Conservation (phyloP, 345 rosid genomes). For the Cardamine resedifolia region DNA sequence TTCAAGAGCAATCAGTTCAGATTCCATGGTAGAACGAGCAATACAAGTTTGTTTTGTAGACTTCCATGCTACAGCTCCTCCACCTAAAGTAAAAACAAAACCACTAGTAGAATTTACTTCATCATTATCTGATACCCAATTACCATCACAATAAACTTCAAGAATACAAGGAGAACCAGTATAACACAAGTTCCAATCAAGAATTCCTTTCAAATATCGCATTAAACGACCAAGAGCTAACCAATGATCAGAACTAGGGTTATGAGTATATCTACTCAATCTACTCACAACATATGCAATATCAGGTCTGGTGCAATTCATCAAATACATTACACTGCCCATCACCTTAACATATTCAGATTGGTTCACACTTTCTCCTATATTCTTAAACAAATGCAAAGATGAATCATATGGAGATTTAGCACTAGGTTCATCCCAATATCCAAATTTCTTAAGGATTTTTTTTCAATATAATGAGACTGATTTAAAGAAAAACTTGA, state of each 20-base stretch:
- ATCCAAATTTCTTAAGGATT: neutral
- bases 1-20: neutral
- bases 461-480: neutral
- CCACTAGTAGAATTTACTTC: neutral
- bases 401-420: neutral
- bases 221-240: neutral
- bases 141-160: neutral
- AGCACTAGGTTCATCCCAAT: neutral
- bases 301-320: constrained; percentile 4
- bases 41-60: neutral
- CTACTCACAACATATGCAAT: neutral
- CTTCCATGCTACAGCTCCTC: neutral
- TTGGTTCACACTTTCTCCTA: neutral
- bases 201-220: neutral
- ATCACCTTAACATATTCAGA: neutral
- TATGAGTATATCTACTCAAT: neutral
- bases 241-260: neutral
- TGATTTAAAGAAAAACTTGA: neutral
- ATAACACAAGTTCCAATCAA: neutral
- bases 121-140: neutral
- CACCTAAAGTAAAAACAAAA: neutral
- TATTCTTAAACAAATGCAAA: neutral
- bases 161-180: neutral
- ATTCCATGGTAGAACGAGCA: neutral
- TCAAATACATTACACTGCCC: neutral